Evolutionary conservation across 805 yeast genomes (phyloP).

Genomic region (Metschnikowia borealis): DNA sequence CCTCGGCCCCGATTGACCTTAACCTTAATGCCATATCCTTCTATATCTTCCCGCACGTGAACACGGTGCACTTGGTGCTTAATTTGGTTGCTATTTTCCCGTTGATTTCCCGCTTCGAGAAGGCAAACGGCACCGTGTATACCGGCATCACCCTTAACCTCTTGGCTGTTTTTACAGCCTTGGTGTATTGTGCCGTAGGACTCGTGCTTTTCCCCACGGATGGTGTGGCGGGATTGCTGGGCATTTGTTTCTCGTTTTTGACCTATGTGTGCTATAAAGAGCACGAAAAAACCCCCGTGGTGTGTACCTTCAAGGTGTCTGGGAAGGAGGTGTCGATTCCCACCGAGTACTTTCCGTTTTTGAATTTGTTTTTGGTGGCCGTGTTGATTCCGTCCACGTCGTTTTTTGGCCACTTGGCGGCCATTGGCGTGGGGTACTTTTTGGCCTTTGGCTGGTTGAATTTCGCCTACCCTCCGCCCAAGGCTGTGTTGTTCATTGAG

Average conservation of each 20-base stretch:
- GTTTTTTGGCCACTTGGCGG: slow-evolving; percentile 71
- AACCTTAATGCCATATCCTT: slow-evolving; percentile 56
- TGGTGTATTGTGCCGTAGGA: slow-evolving; percentile 55
- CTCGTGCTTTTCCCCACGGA: slow-evolving; percentile 47
- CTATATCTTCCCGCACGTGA: slow-evolving; percentile 69
- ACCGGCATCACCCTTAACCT: slow-evolving; percentile 77
- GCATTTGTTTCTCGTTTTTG: slow-evolving; percentile 66
- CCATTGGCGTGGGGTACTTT: slow-evolving; percentile 61
- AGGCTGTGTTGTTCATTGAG: slow-evolving; percentile 64
- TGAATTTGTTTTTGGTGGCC: slow-evolving; percentile 44
- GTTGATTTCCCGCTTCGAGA: slow-evolving; percentile 64
- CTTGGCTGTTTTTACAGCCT: slow-evolving; percentile 64
- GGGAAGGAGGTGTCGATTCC: slow-evolving; percentile 48
- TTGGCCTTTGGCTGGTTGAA: slow-evolving; percentile 55
- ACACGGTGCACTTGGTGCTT: slow-evolving; percentile 55
- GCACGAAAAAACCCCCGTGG: slow-evolving; percentile 36
- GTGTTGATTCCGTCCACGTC: slow-evolving; percentile 62
- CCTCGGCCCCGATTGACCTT: slow-evolving; percentile 48
- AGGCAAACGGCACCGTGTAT: slow-evolving; percentile 74
- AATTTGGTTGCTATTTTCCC: slow-evolving; percentile 56
- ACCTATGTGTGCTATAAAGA: slow-evolving; percentile 55
- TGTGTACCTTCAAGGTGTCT: slow-evolving; percentile 26
- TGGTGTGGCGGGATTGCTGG: slow-evolving; percentile 66
- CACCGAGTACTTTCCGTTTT: slow-evolving; percentile 56
- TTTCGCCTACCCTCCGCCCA: slow-evolving; percentile 62